Conservation (phyloP, 805 yeast genomes). For the Wickerhamomyces silvicola region DNA sequence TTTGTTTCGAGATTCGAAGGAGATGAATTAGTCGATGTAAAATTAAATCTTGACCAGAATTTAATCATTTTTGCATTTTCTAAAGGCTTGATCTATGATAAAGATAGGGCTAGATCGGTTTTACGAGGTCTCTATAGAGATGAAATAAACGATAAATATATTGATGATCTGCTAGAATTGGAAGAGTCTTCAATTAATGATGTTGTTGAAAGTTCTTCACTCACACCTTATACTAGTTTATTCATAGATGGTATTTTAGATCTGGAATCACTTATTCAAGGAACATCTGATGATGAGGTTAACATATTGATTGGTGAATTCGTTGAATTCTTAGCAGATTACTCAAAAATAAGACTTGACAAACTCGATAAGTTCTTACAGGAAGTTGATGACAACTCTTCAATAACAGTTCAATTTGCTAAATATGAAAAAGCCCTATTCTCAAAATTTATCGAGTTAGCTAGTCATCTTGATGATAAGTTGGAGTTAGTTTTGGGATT, state of each 20-base stretch:
- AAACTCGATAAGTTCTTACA: slow-evolving; percentile 4
- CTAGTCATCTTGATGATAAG: slow-evolving; percentile 6
- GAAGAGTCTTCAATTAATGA: slow-evolving; percentile 17
- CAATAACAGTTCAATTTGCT: slow-evolving; percentile 15
- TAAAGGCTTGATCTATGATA: slow-evolving; percentile 15
- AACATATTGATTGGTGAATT: slow-evolving; percentile 15
- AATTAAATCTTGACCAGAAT: slow-evolving; percentile 26
- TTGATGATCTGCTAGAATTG: slow-evolving; percentile 9
- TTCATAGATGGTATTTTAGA: slow-evolving; percentile 10
- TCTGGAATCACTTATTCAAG: slow-evolving; percentile 8
- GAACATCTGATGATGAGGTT: slow-evolving; percentile 14
- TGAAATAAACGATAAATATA: too few relatives aligned
- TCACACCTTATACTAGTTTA: slow-evolving; percentile 15
- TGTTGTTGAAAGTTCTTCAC: slow-evolving; percentile 14
- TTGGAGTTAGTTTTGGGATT: slow-evolving; percentile 15
- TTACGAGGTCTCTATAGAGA: too few relatives aligned
- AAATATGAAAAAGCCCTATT: slow-evolving; percentile 12
- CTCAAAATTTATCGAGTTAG: slow-evolving; percentile 3
- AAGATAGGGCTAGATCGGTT: slow-evolving; percentile 18
- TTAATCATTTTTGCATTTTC: slow-evolving; percentile 27
- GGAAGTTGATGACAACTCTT: slow-evolving; percentile 1
- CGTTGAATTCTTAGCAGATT: slow-evolving; percentile 13
- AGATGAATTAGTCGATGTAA: slow-evolving; percentile 13
- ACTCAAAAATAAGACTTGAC: slow-evolving; percentile 7
- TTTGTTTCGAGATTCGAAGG: slow-evolving; percentile 23